Percentiles rank a stretch among this genome's conserved stretches.
Evolutionary conservation across 1,139 yeast genomes (phyloP).

Genomic region (Trichomonascaceae sp.): DNA sequence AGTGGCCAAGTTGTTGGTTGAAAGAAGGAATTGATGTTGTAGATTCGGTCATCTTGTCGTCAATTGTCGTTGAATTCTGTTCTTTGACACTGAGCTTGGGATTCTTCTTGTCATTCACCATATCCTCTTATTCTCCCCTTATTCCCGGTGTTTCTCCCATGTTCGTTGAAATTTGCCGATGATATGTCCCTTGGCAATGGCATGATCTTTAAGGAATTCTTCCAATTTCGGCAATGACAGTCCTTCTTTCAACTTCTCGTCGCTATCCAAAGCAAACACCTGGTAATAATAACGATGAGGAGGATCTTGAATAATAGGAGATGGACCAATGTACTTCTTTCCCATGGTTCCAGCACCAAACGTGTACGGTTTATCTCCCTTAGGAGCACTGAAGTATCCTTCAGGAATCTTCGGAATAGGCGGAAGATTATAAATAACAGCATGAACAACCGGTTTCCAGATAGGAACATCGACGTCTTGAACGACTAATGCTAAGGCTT

Average conservation of each 20-base stretch:
- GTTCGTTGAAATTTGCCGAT: slow-evolving; percentile 22
- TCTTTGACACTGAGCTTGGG: no score
- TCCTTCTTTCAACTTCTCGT: slow-evolving; percentile 7
- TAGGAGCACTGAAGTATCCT: slow-evolving; percentile 13
- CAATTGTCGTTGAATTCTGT: no score
- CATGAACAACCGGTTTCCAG: slow-evolving; percentile 18
- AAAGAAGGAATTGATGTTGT: no score
- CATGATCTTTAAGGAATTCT: slow-evolving; percentile 11
- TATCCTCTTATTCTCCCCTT: no score
- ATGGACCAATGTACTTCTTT: slow-evolving; percentile 18
- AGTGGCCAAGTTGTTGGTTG: no score
- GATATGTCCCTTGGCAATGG: slow-evolving; percentile 17
- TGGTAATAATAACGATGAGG: slow-evolving; percentile 20
- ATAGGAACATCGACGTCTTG: slow-evolving; percentile 22
- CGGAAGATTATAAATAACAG: slow-evolving; percentile 14
- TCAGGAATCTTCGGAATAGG: slow-evolving; percentile 8
- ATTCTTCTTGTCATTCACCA: no score
- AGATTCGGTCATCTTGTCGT: no score
- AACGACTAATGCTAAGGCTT: slow-evolving; percentile 14
- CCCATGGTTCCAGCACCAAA: slow-evolving; percentile 17
- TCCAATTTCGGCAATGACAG: slow-evolving; percentile 4
- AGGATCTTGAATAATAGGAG: slow-evolving; percentile 20
- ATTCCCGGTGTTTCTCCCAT: not conserved
- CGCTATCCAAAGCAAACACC: slow-evolving; percentile 16
- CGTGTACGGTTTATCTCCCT: slow-evolving; percentile 5